phyloP scores from a whole-genome alignment of 441 rosid genomes.

The Populus tomentosa region DNA sequence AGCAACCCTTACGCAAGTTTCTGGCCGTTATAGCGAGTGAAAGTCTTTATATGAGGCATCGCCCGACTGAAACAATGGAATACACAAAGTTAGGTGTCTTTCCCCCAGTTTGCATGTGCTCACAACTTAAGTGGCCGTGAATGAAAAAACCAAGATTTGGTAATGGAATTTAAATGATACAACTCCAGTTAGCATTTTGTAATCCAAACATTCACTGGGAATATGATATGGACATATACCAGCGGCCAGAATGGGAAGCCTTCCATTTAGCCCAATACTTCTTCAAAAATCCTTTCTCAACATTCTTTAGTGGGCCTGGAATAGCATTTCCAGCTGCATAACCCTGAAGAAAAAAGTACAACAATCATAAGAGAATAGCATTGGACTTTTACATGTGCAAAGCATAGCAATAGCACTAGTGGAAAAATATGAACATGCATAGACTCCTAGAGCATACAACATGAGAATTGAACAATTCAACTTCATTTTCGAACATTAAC shows the following conservation, averaged over 20 bases:
- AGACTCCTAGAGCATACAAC: not conserved
- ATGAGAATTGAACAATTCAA: not conserved
- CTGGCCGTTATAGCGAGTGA: slow-evolving; percentile 68
- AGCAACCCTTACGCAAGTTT: slow-evolving; percentile 65
- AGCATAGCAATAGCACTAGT: not conserved
- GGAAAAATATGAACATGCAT: not conserved
- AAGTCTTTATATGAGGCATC: slow-evolving; percentile 98
- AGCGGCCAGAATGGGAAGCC: slow-evolving; percentile 76
- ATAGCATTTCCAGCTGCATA: slow-evolving; percentile 87
- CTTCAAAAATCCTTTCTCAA: slow-evolving; percentile 71
- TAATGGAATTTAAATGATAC: not conserved
- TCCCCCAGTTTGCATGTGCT: not conserved
- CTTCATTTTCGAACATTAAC: not conserved
- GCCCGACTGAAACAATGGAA: slow-evolving; percentile 53
- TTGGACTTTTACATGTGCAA: not conserved
- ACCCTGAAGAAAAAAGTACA: slow-evolving; percentile 46
- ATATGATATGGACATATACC: slow-evolving; percentile 39
- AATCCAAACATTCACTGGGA: slow-evolving; percentile 10
- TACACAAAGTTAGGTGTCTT: slow-evolving; percentile 16
- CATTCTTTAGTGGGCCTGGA: slow-evolving; percentile 89
- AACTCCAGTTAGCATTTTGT: slow-evolving; percentile 2
- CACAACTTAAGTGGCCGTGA: not conserved
- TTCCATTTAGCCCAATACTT: slow-evolving; percentile 96
- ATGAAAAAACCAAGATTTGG: not conserved
- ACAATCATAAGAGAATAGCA: slow-evolving; percentile 2